A percentile compares a stretch with the other conserved stretches of the same genome.
Evolutionary conservation across 805 yeast species (phyloP).

Genomic region (Nakazawaea siamensis): DNA sequence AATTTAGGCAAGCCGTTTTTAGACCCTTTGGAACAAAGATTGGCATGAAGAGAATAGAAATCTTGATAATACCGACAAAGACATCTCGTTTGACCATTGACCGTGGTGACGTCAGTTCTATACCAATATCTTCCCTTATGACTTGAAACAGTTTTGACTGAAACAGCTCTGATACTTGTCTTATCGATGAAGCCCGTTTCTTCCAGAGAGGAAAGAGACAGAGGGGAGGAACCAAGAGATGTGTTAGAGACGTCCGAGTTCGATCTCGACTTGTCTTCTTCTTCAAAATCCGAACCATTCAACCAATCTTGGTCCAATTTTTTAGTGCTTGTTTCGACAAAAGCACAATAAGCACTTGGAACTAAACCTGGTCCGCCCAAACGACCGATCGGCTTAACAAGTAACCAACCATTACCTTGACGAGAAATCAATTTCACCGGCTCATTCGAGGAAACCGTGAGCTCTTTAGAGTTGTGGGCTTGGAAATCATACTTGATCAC

Average conservation of each 20-base stretch:
- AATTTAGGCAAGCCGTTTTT: constrained; percentile 26
- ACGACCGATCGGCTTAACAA: constrained; percentile 46
- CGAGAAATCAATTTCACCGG: constrained; percentile 40
- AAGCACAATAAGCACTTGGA: constrained; percentile 32
- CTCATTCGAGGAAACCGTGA: constrained; percentile 40
- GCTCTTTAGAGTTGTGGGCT: constrained; percentile 35
- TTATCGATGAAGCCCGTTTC: background rate
- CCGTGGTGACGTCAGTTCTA: constrained; percentile 31
- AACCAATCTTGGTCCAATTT: constrained; percentile 4
- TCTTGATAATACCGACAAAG: constrained; percentile 44
- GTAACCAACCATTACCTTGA: constrained; percentile 44
- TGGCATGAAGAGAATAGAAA: constrained; percentile 36
- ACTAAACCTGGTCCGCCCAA: constrained; percentile 38
- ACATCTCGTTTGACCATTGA: constrained; percentile 27
- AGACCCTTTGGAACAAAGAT: constrained; percentile 19
- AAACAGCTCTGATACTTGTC: constrained; percentile 23
- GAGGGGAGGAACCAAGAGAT: constrained; percentile 2
- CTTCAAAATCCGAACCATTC: constrained; percentile 1
- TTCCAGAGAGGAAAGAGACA: constrained; percentile 2
- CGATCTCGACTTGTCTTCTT: constrained; percentile 1
- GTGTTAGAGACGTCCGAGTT: constrained; percentile 3
- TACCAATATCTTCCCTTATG: constrained; percentile 43
- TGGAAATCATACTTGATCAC: constrained; percentile 37
- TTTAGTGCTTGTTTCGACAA: background rate
- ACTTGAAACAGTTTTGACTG: constrained; percentile 31